Percentiles rank a stretch among this genome's conserved stretches.
phyloP scores from a whole-genome alignment of 345 rosid species.

The Clausena lansium region DNA sequence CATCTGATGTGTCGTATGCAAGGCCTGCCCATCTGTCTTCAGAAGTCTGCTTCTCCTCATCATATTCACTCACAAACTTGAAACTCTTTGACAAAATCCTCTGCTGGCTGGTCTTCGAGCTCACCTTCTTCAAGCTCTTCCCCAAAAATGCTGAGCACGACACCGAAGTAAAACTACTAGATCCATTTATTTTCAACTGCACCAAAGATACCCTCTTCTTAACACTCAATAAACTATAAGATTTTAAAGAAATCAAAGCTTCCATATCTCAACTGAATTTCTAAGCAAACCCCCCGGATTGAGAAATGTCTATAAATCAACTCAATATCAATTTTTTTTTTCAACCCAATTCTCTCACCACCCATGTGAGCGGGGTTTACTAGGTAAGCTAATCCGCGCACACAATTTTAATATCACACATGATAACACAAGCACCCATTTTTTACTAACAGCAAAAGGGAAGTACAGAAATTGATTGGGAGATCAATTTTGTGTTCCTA shows the following conservation, averaged over 20 bases:
- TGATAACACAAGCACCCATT: not conserved
- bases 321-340: not conserved
- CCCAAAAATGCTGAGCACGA: slow-evolving; percentile 30
- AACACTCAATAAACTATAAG: not conserved
- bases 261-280: slow-evolving; percentile 3
- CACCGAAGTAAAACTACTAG: slow-evolving; percentile 15
- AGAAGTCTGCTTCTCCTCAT: slow-evolving; percentile 43
- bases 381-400: no score
- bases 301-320: not conserved
- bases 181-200: slow-evolving; percentile 34
- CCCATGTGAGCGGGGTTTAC: no score
- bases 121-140: slow-evolving; percentile 25
- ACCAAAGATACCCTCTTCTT: slow-evolving; percentile 8
- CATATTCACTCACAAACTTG: slow-evolving; percentile 29
- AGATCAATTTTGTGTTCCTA: not conserved
- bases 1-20: slow-evolving; percentile 38
- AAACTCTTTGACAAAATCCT: slow-evolving; percentile 11
- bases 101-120: slow-evolving; percentile 9
- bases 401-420: not conserved
- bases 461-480: not conserved
- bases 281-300: not conserved
- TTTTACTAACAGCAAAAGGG: not conserved
- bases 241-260: slow-evolving; percentile 8
- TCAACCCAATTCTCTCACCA: no score
- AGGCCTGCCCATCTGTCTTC: slow-evolving; percentile 49